Evolutionary conservation across 2,329 filamentous ascomycete genomes (phyloP).

Genomic region (Paramyrothecium sp.): DNA sequence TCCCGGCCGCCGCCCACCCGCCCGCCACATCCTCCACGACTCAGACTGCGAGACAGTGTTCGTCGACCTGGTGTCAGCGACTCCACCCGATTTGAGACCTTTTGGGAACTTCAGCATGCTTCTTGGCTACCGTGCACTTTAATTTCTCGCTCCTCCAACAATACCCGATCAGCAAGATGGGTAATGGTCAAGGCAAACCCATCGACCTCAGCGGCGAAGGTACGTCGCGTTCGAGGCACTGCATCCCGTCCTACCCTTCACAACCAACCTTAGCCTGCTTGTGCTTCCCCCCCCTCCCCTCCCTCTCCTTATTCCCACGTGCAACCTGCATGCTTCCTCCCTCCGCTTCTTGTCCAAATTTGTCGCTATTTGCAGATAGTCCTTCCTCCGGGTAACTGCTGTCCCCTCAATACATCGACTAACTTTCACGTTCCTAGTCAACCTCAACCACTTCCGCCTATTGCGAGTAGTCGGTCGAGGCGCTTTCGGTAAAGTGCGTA

Average conservation of each 20-base stretch:
- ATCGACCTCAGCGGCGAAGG: constrained; percentile 91
- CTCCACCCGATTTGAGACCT: background rate
- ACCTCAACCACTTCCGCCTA: constrained; percentile 94
- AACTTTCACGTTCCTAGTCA: constrained; percentile 58
- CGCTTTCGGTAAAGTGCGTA: constrained; percentile 97
- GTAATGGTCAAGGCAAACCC: constrained; percentile 92
- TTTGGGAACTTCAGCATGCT: constrained; percentile 11
- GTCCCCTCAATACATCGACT: constrained; percentile 7
- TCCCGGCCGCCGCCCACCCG: background rate
- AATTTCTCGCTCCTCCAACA: constrained; percentile 21
- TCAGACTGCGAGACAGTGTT: background rate
- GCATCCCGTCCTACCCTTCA: constrained; percentile 8
- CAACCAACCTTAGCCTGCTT: too few relatives aligned
- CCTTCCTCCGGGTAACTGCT: background rate
- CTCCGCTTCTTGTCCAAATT: constrained; percentile 9
- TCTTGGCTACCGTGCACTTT: constrained; percentile 16
- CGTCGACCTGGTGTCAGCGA: background rate
- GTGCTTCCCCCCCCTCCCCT: constrained; percentile 15
- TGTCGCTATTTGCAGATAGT: too few relatives aligned
- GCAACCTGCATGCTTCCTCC: constrained; percentile 16
- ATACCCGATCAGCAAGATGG: constrained; percentile 57
- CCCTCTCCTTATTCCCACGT: constrained; percentile 17
- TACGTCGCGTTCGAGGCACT: constrained; percentile 35
- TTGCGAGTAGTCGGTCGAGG: constrained; percentile 95
- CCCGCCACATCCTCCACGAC: background rate